These are phyloP conservation scores for Bruguiera hainesii DNA, from an alignment of 441 rosid species.

Conservation along the genomic window DNA sequence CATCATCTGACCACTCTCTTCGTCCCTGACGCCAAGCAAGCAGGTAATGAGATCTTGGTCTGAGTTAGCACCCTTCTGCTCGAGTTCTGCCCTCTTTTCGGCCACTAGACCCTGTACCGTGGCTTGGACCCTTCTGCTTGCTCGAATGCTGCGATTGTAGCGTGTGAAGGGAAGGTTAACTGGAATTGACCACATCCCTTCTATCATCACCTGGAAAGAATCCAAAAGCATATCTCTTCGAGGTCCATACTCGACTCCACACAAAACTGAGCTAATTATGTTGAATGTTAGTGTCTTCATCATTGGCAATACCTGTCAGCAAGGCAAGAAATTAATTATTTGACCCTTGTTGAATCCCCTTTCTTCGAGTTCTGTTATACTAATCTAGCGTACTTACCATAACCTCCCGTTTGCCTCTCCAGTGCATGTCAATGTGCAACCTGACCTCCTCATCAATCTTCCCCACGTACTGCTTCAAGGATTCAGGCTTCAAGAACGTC, in stretches of 20 bases:
- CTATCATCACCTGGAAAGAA: slow-evolving; percentile 33
- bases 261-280: slow-evolving; percentile 43
- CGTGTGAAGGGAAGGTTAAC: slow-evolving; percentile 48
- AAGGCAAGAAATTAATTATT: too few relatives aligned
- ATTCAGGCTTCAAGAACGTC: slow-evolving; percentile 46
- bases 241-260: slow-evolving; percentile 37
- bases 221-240: slow-evolving; percentile 32
- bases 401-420: slow-evolving; percentile 41
- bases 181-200: slow-evolving; percentile 56
- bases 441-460: slow-evolving; percentile 46
- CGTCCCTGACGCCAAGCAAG: slow-evolving; percentile 30
- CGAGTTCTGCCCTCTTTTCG: slow-evolving; percentile 33
- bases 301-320: slow-evolving; percentile 22
- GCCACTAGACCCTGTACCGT: slow-evolving; percentile 30
- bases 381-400: slow-evolving; percentile 17
- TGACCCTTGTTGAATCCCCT: too few relatives aligned
- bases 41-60: slow-evolving; percentile 41
- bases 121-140: slow-evolving; percentile 28
- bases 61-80: slow-evolving; percentile 24
- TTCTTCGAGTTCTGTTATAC: too few relatives aligned
- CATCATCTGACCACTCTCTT: slow-evolving; percentile 18
- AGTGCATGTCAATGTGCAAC: slow-evolving; percentile 32
- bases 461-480: slow-evolving; percentile 37
- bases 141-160: slow-evolving; percentile 38
- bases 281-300: slow-evolving; percentile 41